Evolutionary conservation across 2,329 filamentous ascomycete genomes (phyloP), one percentile per base, ranked within the genome.

Genomic region (Phialophora chinensis): DNA sequence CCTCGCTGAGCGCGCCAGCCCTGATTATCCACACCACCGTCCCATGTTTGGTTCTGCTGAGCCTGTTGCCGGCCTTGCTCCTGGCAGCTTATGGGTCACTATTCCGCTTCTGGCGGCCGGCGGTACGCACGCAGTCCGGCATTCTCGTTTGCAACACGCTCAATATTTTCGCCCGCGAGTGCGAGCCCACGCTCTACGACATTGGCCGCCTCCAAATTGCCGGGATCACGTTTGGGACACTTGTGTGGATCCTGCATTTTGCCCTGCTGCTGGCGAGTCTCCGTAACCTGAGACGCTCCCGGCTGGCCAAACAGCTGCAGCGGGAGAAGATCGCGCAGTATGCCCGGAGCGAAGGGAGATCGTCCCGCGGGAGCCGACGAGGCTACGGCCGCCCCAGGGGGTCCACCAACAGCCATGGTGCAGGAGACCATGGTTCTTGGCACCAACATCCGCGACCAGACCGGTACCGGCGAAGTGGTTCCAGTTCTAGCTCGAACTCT

Each of bases 151-250:
- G 75, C 66, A 73, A 64, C 52, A 71, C 70, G 29, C 60, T 71
- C 25, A 74, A 76, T 62, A 62, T 70, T 12, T 75, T 74, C 60
- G 69, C 73, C 11, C 70, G 66, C 25, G 70, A 73, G 50, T 77
- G 75, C 61, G 72, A 73, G 62, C 74, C 75, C 7, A 72, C 71
- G 2, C 58, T 77, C 56, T 77, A 77, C 56, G 47, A 58, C 17
- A 69, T 77, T 23, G 75, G 75, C 12, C 69, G 59, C 49, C 59
- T 77, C 60, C 74, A 77, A 59, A 70, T 77, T 38, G 74, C 69
- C 4, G 75, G 69, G 2, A 70, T 77, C 25, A 60, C 72, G 17
- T 74, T 75, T 67, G 72, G 68, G 38, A 63, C 69, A 47, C 44
- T 73, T 17, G 71, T 75, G 47, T 75, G 75, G 75, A 31, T 66